Percentiles rank a stretch among this genome's conserved stretches.
Conservation (phyloP, 192 early-diverging fungal genomes). For the Diversispora epigaea region DNA sequence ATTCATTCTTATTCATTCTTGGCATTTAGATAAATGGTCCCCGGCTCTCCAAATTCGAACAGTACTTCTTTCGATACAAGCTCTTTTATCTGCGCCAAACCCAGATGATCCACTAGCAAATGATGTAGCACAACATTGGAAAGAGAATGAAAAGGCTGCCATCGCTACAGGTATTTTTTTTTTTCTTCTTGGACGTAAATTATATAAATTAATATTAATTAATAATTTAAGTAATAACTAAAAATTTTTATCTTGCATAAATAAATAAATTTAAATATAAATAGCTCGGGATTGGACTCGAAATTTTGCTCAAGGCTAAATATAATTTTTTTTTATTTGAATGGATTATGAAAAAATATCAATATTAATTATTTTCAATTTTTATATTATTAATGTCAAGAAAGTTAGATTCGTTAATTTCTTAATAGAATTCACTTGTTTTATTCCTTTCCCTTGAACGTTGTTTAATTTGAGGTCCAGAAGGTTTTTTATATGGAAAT, state of each 20-base stretch:
- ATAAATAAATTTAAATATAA: not conserved
- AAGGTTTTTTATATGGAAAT: no score
- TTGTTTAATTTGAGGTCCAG: no score
- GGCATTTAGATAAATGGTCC: constrained; percentile 90
- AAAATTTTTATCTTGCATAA: no score
- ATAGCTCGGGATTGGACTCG: constrained; percentile 48
- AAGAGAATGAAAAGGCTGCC: constrained; percentile 91
- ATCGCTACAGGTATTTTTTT: constrained; percentile 65
- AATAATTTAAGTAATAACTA: constrained; percentile 10
- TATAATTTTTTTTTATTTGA: no score
- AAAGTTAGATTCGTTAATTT: not conserved
- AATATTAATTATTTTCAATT: not conserved
- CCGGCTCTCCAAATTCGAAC: constrained; percentile 98
- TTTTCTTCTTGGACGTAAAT: not conserved
- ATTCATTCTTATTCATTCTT: constrained; percentile 1
- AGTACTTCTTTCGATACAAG: constrained; percentile 95
- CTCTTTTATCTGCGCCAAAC: constrained; percentile 93
- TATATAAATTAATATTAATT: constrained; percentile 14
- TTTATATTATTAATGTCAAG: not conserved
- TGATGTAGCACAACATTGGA: constrained; percentile 99
- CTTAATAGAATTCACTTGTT: no score
- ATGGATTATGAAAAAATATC: no score
- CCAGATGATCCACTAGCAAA: constrained; percentile 98
- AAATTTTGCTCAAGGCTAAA: constrained; percentile 38
- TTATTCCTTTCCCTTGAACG: no score